Evolutionary conservation across 129 eudicot genomes (phyloP), one percentile per base, ranked within the genome.

Genomic region (carrot (Daucus carota)): DNA sequence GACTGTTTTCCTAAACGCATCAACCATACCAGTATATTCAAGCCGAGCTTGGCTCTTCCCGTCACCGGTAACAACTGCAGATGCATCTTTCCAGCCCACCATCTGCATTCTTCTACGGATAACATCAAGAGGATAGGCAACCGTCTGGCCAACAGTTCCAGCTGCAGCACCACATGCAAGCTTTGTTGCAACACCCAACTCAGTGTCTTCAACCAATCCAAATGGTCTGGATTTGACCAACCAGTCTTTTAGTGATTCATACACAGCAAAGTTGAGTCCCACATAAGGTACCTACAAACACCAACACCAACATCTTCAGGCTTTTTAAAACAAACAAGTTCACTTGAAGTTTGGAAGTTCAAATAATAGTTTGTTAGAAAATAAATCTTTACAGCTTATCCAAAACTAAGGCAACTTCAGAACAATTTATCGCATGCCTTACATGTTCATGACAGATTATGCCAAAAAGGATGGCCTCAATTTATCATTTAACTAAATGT

Each of bases 131-230:
- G 99, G 99, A 85, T 95, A 95, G 72, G 99, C 99, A 81, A 95
- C 97, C 45, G 99, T 95, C 80, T 95, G 99, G 65, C 99, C 99
- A 50, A 95, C 86, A 31, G 99, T 95, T 47, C 99, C 99, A 33
- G 99, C 99, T 29, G 87, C 94, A 38, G 97, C 99, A 77, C 99
- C 99, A 80, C 99, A 95, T 22, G 91, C 96, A 67, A 95, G 99
- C 82, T 91, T 92, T 47, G 97, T 95, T 29, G 89, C 81, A 46
- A 92, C 94, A 46, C 97, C 81, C 84, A 95, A 77, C 75, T 95
- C 99, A 73, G 84, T 47, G 74, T 88, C 91, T 54, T 95, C 87
- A 46, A 63, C 96, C 48, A 95, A 83, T 76, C 92, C 95, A 84
- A 86, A 92, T 14, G 97, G 81, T 71, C 80, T 92, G 28, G 92